These are phyloP conservation scores for Camellia granthamiana DNA, from an alignment of 148 eudicot genomes.

Conservation along the genomic window DNA sequence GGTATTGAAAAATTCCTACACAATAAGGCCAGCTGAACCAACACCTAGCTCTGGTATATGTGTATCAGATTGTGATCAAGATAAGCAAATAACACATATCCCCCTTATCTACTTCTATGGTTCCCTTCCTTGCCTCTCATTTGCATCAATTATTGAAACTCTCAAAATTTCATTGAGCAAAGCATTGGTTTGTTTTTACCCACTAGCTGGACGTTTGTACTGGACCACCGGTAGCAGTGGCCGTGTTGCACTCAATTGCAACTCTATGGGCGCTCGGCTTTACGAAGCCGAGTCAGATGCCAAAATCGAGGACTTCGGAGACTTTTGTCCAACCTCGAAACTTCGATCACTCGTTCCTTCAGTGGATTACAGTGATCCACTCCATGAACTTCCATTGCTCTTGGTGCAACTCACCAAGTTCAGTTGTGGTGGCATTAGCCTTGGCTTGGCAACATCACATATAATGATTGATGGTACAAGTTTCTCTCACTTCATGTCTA, in stretches of 20 bases:
- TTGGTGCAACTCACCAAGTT: conserved; percentile 15
- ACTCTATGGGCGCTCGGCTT: conserved; percentile 7
- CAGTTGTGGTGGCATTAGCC: neutral
- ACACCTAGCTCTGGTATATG: no score
- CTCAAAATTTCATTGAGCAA: neutral
- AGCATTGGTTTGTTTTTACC: neutral
- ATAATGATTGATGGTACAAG: neutral
- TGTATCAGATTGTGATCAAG: no score
- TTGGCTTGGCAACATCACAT: neutral
- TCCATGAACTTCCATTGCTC: conserved; percentile 24
- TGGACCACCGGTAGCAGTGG: neutral
- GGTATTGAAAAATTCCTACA: conserved; percentile 12
- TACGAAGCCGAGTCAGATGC: conserved; percentile 22
- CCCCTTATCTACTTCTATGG: neutral
- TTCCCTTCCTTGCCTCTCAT: neutral
- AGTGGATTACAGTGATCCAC: conserved; percentile 15
- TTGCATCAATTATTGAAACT: neutral
- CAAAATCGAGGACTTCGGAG: conserved; percentile 21
- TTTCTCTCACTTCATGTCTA: neutral
- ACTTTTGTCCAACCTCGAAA: conserved; percentile 10
- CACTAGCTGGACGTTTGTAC: neutral
- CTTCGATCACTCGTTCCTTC: conserved; percentile 20
- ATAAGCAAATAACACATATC: neutral
- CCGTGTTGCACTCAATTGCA: neutral
- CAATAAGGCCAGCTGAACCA: conserved; percentile 22